Percentiles rank a stretch among this genome's conserved stretches.
Conservation (phyloP, 768 basidiomycete genomes). For the Tricholoma furcatifolium region DNA sequence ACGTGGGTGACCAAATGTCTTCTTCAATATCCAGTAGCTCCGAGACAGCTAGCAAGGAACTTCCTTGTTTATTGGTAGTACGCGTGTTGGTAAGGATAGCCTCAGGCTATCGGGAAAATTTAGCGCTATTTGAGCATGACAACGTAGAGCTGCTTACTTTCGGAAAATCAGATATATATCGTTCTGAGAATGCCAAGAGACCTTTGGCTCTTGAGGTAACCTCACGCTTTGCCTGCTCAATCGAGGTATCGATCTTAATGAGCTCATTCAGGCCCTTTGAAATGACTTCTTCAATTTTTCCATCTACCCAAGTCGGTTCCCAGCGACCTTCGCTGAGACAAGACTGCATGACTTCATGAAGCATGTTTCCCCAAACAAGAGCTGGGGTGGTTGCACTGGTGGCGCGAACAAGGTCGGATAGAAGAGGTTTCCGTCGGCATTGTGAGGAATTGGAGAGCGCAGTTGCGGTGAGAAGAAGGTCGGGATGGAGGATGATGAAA, state of each 20-base stretch:
- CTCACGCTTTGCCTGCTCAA: slow-evolving; percentile 67
- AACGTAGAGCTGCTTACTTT: slow-evolving; percentile 43
- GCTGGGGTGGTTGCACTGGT: slow-evolving; percentile 61
- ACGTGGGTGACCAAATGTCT: slow-evolving; percentile 95
- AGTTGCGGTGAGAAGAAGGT: slow-evolving; percentile 88
- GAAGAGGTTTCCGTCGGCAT: slow-evolving; percentile 85
- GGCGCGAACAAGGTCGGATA: slow-evolving; percentile 62
- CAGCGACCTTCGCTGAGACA: slow-evolving; percentile 64
- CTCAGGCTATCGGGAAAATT: slow-evolving; percentile 41
- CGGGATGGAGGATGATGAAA: slow-evolving; percentile 86
- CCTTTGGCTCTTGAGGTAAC: slow-evolving; percentile 63
- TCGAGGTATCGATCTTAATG: slow-evolving; percentile 52
- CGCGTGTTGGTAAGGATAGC: slow-evolving; percentile 72
- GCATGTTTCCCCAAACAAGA: slow-evolving; percentile 88
- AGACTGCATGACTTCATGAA: slow-evolving; percentile 88
- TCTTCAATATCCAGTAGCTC: slow-evolving; percentile 89
- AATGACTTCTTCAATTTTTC: slow-evolving; percentile 56
- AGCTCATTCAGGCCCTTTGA: slow-evolving; percentile 56
- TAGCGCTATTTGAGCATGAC: background rate
- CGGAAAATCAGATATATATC: slow-evolving; percentile 63
- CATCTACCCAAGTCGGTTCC: slow-evolving; percentile 63
- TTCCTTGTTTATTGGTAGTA: slow-evolving; percentile 41
- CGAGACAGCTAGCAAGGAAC: slow-evolving; percentile 67
- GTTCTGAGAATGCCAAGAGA: slow-evolving; percentile 58
- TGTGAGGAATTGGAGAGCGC: slow-evolving; percentile 79